These are phyloP conservation scores for Pilobolus umbonatus DNA, from an alignment of 192 early-diverging fungal species.

Conservation along the genomic window DNA sequence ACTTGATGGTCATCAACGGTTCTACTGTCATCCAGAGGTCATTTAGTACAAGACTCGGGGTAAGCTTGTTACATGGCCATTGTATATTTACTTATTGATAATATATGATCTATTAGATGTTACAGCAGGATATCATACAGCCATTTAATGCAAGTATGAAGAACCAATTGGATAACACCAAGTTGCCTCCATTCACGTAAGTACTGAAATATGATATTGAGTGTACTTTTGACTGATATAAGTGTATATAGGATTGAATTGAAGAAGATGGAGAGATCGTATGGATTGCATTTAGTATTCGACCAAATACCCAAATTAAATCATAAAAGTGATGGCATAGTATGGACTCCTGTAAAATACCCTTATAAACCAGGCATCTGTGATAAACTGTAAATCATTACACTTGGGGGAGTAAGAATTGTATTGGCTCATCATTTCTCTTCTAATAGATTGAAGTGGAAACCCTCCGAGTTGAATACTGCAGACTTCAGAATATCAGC, in stretches of 20 bases:
- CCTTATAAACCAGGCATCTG: conserved; percentile 51
- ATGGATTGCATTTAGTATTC: conserved; percentile 52
- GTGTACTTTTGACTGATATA: background rate
- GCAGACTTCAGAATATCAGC: conserved; percentile 54
- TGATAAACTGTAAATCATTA: conserved; percentile 45
- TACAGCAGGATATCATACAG: conserved; percentile 58
- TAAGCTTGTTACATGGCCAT: conserved; percentile 28
- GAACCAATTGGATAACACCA: conserved; percentile 33
- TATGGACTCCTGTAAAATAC: conserved; percentile 62
- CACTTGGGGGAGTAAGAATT: background rate
- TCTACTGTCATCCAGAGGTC: conserved; percentile 49
- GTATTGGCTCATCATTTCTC: background rate
- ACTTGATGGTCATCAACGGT: conserved; percentile 61
- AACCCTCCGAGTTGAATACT: conserved; percentile 45
- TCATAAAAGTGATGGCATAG: conserved; percentile 66
- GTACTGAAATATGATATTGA: background rate
- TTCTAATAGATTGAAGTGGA: conserved; percentile 56
- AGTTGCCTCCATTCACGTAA: conserved; percentile 59
- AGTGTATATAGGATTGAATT: conserved; percentile 48
- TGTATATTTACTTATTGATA: background rate
- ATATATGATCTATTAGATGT: conserved; percentile 41
- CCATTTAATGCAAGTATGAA: conserved; percentile 46
- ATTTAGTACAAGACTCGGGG: conserved; percentile 63
- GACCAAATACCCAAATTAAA: conserved; percentile 58
- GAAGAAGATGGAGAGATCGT: conserved; percentile 55